Base-by-base conservation (phyloP, 2,329 filamentous ascomycete species). In the Zasmidium citrigriseum region DNA sequence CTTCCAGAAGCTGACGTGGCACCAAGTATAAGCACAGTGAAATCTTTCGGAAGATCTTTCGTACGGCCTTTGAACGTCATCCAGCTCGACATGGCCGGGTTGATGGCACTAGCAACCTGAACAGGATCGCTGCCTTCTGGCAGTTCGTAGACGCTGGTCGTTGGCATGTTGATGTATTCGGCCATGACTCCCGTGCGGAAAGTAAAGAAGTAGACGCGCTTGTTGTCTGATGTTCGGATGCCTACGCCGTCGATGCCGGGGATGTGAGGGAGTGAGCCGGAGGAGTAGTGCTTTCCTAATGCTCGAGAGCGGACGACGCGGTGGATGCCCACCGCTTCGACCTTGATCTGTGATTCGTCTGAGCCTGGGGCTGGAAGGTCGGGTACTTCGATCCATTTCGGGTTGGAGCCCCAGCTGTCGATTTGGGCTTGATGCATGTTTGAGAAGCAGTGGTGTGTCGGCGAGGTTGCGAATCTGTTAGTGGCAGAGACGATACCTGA, bases 21-120 rank as follows among this genome's bases (percentile, higher is more conserved):
- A 0, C 83, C 83, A 14, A 84, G 60, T 46, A 86, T 78, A 14
- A 84, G 72, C 3, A 80, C 78, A 3, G 76, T 78, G 65, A 82
- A 85, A 4, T 73, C 70, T 20, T 68, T 47, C 2, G 76, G 74
- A 2, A 82, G 69, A 4, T 71, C 63, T 3, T 59, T 63, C 0
- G 77, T 77, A 4, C 83, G 76, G 41, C 77, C 73, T 21, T 72
- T 75, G 34, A 86, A 71, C 3, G 82, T 83, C 82, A 86, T 83
- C 83, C 83, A 86, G 44, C 77, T 79, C 54, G 78, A 80, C 75
- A 83, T 78, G 23, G 78, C 81, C 0, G 83, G 83, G 61, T 86
- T 86, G 41, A 80, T 74, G 53, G 81, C 72, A 0, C 77, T 82
- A 0, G 84, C 84, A n/a, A 82, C 76, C 24, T 79, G 74, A 1